Evolutionary conservation across 2,329 filamentous ascomycete species (phyloP), one percentile per base, ranked within the genome.

Genomic region (Colletotrichum sp.): DNA sequence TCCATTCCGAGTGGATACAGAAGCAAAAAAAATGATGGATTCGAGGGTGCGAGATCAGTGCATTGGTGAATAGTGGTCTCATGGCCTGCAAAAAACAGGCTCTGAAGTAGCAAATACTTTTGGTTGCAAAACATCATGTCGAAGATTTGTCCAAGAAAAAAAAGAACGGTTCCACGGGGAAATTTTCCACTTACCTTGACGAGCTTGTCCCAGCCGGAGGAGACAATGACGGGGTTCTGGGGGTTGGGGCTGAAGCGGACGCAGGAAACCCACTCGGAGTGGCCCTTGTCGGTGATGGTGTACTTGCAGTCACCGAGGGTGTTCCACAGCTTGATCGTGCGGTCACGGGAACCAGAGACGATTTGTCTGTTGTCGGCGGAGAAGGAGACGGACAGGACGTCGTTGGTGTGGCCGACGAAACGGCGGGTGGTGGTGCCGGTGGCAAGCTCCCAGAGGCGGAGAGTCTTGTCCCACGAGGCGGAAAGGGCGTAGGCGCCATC

Each of bases 31-130:
- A 64, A n/a, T 30, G 8, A 55, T n/a, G 24, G 8, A 26, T 67
- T 69, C n/a, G 44, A 52, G n/a, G 9, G 13, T 68, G 49, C 55
- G 67, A 73, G 86, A 92, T 98, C 95, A 98, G 95, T 91, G 92
- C 92, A 92, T 91, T 90, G 95, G 96, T 96, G 94, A 94, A 92
- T 92, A 89, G 90, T 98, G 93, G 95, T 99, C 96, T 99, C 97
- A 99, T 98, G 88, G 95, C 96, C 92, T 87, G 87, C 88, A 89
- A 84, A 86, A 44, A 87, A 86, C 85, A 86, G 92, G 95, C 96
- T 99, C 97, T 98, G 96, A 99, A 99, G 97, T 99, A 99, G 97
- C 97, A 99, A 99, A 99, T 99, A 99, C 96, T 95, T 96, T 90
- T 86, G 79, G 86, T 92, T 94, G 93, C 92, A 94, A 92, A 94